Conservation (phyloP, 805 yeast genomes). For the Myxozyma monticola region DNA sequence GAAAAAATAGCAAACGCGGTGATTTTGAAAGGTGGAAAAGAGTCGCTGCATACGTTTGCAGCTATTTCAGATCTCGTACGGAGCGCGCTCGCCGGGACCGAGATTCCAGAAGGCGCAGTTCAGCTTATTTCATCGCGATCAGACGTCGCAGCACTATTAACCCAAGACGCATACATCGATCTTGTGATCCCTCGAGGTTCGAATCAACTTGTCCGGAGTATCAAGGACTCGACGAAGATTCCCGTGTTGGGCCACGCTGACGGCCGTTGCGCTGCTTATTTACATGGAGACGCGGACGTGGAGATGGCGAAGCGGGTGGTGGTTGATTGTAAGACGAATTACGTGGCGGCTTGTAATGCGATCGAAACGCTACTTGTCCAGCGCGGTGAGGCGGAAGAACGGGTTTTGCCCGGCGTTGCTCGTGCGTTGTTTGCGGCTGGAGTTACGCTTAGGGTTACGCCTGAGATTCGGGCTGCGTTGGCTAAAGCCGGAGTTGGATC, state of each 20-base stretch:
- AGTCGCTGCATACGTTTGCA: conserved; percentile 78
- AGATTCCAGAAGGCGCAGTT: conserved; percentile 76
- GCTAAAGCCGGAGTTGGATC: conserved; percentile 27
- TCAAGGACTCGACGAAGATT: conserved; percentile 84
- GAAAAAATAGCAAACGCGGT: conserved; percentile 60
- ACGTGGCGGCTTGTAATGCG: conserved; percentile 99
- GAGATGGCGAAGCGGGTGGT: conserved; percentile 72
- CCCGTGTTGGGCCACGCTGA: conserved; percentile 99
- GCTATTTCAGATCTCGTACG: conserved; percentile 75
- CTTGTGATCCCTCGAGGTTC: conserved; percentile 98
- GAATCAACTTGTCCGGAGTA: conserved; percentile 81
- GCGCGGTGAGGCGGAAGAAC: conserved; percentile 44
- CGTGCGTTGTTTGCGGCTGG: conserved; percentile 54
- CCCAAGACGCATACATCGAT: conserved; percentile 87
- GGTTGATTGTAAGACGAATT: conserved; percentile 89
- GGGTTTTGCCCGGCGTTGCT: conserved; percentile 33
- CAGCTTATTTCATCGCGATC: conserved; percentile 87
- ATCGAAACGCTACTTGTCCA: conserved; percentile 80
- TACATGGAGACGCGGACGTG: conserved; percentile 75
- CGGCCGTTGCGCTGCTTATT: conserved; percentile 88
- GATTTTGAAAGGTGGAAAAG: conserved; percentile 96
- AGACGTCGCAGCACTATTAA: conserved; percentile 79
- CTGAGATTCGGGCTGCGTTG: conserved; percentile 42
- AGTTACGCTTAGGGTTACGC: conserved; percentile 72
- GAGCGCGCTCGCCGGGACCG: conserved; percentile 58